Percentiles rank a stretch among this genome's conserved stretches.
Evolutionary conservation across 2,329 filamentous ascomycete genomes (phyloP).

Genomic region (Sclerotinia borealis): DNA sequence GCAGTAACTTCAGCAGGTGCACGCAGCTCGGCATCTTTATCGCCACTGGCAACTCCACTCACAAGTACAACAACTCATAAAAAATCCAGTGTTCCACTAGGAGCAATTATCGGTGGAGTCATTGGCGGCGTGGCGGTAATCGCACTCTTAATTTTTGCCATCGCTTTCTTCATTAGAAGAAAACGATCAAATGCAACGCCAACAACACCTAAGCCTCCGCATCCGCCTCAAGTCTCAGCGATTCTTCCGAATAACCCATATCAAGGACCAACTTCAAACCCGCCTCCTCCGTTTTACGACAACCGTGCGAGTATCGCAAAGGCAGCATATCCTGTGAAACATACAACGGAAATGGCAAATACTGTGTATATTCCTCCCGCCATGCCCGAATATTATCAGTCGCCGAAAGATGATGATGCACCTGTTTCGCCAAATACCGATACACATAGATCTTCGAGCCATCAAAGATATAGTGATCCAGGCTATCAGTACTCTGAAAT

Average conservation of each 20-base stretch:
- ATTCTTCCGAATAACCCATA: neutral
- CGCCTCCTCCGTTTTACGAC: neutral
- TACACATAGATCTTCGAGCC: neutral
- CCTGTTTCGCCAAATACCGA: neutral
- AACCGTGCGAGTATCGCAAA: neutral
- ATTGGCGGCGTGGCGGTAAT: neutral
- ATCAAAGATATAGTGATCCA: neutral
- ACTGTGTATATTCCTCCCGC: neutral
- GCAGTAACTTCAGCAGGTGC: neutral
- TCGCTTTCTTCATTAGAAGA: neutral
- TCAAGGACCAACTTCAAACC: neutral
- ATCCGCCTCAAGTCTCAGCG: neutral
- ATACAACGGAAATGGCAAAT: neutral
- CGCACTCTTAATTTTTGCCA: neutral
- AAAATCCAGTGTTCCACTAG: neutral
- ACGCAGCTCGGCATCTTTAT: neutral
- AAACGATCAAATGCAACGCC: neutral
- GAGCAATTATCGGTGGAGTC: neutral
- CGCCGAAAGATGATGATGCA: neutral
- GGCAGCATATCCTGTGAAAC: neutral
- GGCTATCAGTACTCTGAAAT: neutral
- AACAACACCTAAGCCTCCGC: too few relatives aligned
- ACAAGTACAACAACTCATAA: neutral
- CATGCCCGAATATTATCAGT: neutral
- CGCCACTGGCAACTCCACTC: neutral